Conservation (phyloP, 345 rosid genomes). For the Psidium friedrichsthalianum region DNA sequence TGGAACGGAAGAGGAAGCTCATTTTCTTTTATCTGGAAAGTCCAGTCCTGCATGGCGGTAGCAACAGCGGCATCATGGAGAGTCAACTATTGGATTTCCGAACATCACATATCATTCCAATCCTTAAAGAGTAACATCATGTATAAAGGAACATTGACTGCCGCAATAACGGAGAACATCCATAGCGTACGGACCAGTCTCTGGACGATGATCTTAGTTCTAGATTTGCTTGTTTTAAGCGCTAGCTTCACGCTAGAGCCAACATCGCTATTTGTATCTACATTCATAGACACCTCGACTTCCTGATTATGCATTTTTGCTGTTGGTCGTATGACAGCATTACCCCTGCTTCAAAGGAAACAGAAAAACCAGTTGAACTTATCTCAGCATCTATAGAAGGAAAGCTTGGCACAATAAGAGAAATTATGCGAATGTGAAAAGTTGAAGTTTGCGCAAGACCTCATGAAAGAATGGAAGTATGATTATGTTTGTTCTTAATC, state of each 20-base stretch:
- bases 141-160: conserved; percentile 57
- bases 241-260: conserved; percentile 30
- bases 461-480: neutral
- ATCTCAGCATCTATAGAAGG: neutral
- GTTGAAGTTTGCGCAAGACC: neutral
- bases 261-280: conserved; percentile 19
- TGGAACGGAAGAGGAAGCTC: neutral
- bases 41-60: neutral
- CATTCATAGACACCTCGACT: conserved; percentile 24
- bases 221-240: conserved; percentile 40
- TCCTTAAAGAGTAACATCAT: conserved; percentile 90
- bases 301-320: conserved; percentile 45
- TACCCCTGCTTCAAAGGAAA: conserved; percentile 30
- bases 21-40: neutral
- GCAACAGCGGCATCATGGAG: neutral
- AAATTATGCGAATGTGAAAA: neutral
- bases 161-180: conserved; percentile 50
- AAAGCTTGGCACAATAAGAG: neutral
- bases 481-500: neutral
- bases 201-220: conserved; percentile 37
- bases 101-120: conserved; percentile 51
- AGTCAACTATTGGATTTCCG: neutral
- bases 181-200: conserved; percentile 43
- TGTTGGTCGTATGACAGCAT: conserved; percentile 53
- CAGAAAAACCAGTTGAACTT: neutral